Evolutionary conservation across 495 filamentous ascomycete genomes (phyloP), one percentile per base, ranked within the genome.

Genomic region (Barbatosphaeria neglecta): DNA sequence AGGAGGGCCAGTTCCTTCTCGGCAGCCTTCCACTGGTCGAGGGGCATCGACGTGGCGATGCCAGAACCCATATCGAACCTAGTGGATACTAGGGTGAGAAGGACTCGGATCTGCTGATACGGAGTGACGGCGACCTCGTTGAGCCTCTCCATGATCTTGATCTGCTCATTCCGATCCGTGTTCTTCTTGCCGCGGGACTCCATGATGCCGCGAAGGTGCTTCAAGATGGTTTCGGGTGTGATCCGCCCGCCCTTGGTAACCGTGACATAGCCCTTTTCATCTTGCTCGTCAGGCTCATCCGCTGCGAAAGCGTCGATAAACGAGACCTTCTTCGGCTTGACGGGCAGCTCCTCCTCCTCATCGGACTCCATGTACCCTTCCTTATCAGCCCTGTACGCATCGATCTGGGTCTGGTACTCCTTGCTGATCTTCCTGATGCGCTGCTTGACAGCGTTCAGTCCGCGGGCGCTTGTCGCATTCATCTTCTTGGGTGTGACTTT

Each of bases 131-230:
- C 76, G 51, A 97, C 87, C 62, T 93, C 87, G 56, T 82, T 72
- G 43, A 99, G 78, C 73, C 86, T 94, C 74, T 97, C 92, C 92
- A 99, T 94, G 43, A 90, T 82, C 64, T 80, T 80, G 60, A 99
- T 96, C 68, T 97, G 92, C 67, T 97, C 92, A 28, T 76, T 61
- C 37, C 89, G 82, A 61, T 99, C 92, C 49, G 93, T 96, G 68
- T 96, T 97, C 80, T 97, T 99, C 75, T 94, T 89, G 62, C 92
- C 92, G 66, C 92, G 76, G 20, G 90, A 89, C 71, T 97, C 92
- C 49, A 97, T 75, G 56, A 99, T 96, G 37, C 82, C 77, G 35
- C 87, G 78, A 28, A 99, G 78, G 65, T 96, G 87, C 74, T 97
- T 97, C 62, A 97, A 81, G 56, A 99, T 99, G 65, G 88, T 94